Evolutionary conservation across 2,329 filamentous ascomycete genomes (phyloP).

Genomic region (Chaetomiaceae sp.): DNA sequence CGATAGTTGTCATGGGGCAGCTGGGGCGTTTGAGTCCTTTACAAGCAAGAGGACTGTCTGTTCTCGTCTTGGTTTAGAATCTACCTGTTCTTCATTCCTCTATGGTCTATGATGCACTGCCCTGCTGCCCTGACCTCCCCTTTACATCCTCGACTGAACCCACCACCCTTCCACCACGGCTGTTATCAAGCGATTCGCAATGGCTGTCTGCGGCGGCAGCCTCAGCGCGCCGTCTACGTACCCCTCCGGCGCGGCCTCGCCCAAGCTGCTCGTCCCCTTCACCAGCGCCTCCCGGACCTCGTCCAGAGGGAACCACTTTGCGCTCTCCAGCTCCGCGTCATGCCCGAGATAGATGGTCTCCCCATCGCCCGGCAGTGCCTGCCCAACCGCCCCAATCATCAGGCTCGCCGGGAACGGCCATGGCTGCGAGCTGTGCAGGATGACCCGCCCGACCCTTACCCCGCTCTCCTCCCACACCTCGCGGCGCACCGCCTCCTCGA

Average conservation of each 20-base stretch:
- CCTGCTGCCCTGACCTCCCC: background rate
- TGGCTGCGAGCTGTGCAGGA: slow-evolving; percentile 79
- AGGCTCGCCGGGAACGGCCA: slow-evolving; percentile 83
- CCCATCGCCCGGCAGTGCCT: slow-evolving; percentile 68
- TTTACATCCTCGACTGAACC: slow-evolving; percentile 50
- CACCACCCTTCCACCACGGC: slow-evolving; percentile 76
- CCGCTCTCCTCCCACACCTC: slow-evolving; percentile 87
- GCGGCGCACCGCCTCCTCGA: slow-evolving; percentile 77
- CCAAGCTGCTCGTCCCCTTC: slow-evolving; percentile 63
- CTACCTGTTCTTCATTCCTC: no score
- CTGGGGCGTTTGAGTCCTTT: no score
- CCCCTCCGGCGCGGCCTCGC: slow-evolving; percentile 57
- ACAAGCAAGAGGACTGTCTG: no score
- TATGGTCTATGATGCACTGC: background rate
- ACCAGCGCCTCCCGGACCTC: slow-evolving; percentile 73
- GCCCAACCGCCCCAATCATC: slow-evolving; percentile 85
- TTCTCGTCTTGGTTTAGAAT: no score
- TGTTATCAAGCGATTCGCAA: slow-evolving; percentile 82
- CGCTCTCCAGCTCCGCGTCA: slow-evolving; percentile 86
- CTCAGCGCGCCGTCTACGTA: slow-evolving; percentile 75
- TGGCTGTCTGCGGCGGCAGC: slow-evolving; percentile 80
- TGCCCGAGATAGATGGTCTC: slow-evolving; percentile 80
- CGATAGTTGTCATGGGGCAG: no score
- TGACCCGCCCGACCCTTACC: slow-evolving; percentile 69
- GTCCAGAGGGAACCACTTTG: slow-evolving; percentile 80